Conservation (phyloP, 2,329 filamentous ascomycete genomes). For the Claviceps maximensis region DNA sequence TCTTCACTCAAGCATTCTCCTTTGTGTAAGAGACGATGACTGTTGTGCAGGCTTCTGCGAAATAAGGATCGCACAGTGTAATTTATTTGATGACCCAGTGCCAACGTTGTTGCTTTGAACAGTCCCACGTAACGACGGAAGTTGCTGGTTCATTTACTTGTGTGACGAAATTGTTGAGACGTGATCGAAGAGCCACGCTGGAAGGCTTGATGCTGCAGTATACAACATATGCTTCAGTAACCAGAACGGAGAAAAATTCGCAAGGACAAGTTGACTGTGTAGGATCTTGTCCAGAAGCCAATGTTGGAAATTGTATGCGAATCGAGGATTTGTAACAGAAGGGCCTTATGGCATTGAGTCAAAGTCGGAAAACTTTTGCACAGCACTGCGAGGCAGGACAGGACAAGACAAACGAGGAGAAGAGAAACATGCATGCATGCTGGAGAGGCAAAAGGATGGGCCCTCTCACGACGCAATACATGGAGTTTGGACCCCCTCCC, state of each 20-base stretch:
- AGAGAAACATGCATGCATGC: not conserved
- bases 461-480: not conserved
- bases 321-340: not conserved
- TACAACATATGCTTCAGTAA: not conserved
- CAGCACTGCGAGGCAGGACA: not conserved
- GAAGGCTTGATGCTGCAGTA: not conserved
- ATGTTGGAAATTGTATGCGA: not conserved
- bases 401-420: conserved; percentile 6
- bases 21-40: not conserved
- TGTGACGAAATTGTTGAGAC: not conserved
- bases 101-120: not conserved
- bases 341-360: not conserved
- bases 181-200: not conserved
- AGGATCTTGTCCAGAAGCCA: not conserved
- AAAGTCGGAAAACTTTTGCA: not conserved
- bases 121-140: not conserved
- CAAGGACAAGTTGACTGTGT: not conserved
- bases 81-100: not conserved
- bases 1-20: not conserved
- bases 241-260: too few relatives aligned
- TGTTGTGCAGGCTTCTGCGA: not conserved
- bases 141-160: not conserved
- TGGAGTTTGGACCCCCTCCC: not conserved
- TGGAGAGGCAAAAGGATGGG: not conserved
- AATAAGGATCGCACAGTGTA: not conserved